A percentile compares a stretch with the other conserved stretches of the same genome.
Evolutionary conservation across 2,329 filamentous ascomycete species (phyloP).

Genomic region (Pseudogymnoascus sp.): DNA sequence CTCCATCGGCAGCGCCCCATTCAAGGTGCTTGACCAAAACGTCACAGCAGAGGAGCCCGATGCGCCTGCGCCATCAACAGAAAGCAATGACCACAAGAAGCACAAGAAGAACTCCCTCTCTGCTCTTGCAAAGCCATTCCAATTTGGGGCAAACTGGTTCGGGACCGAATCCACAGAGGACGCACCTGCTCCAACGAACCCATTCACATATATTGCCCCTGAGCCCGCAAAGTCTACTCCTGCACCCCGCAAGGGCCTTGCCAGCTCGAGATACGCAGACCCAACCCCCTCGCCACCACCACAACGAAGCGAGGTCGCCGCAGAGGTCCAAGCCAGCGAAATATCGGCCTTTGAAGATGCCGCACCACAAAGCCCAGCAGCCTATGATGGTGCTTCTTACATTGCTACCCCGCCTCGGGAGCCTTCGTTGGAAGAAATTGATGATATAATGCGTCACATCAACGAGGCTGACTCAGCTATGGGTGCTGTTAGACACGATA

Average conservation of each 20-base stretch:
- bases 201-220: background rate
- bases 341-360: background rate
- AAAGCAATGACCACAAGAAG: slow-evolving; percentile 17
- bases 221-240: slow-evolving; percentile 12
- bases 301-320: background rate
- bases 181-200: background rate
- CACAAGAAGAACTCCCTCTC: slow-evolving; percentile 53
- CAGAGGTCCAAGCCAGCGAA: background rate
- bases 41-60: slow-evolving; percentile 13
- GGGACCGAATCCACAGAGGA: background rate
- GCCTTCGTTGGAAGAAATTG: slow-evolving; percentile 69
- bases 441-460: slow-evolving; percentile 84
- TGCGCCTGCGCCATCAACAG: background rate
- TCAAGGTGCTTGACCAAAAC: slow-evolving; percentile 36
- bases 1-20: slow-evolving; percentile 44
- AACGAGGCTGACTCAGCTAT: slow-evolving; percentile 65
- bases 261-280: slow-evolving; percentile 1
- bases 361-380: background rate
- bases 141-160: slow-evolving; percentile 19
- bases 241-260: background rate
- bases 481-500: slow-evolving; percentile 48
- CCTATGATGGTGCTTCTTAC: background rate
- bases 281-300: background rate
- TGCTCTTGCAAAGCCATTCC: slow-evolving; percentile 63
- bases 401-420: background rate